Conservation (phyloP, 2,329 filamentous ascomycete species). For the Lojkania enalia region DNA sequence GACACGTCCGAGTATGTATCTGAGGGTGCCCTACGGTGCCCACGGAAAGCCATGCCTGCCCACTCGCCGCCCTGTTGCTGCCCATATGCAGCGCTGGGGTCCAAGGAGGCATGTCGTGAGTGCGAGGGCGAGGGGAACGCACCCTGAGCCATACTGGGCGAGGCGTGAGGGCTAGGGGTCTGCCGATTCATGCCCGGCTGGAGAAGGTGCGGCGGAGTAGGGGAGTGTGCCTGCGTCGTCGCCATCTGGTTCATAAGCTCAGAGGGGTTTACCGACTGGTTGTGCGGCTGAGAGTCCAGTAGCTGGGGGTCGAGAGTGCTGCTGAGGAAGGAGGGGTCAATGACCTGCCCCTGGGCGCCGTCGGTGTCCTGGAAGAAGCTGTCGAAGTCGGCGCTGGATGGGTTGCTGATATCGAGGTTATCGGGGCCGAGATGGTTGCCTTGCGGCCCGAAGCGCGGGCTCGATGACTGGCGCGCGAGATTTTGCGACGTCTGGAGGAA, state of each 20-base stretch:
- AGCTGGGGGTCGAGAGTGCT: conserved; percentile 50
- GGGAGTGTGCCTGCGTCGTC: conserved; percentile 53
- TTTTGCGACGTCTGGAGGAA: conserved; percentile 46
- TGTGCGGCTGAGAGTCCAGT: conserved; percentile 47
- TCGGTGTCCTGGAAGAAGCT: conserved; percentile 61
- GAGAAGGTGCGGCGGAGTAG: conserved; percentile 61
- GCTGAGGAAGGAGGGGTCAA: conserved; percentile 63
- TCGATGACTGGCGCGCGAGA: conserved; percentile 59
- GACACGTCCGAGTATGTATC: conserved; percentile 85
- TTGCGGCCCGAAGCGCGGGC: conserved; percentile 45
- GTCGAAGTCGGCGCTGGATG: conserved; percentile 24
- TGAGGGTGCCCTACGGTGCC: conserved; percentile 84
- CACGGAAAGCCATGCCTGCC: conserved; percentile 68
- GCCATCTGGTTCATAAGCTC: conserved; percentile 57
- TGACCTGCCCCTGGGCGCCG: conserved; percentile 58
- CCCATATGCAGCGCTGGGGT: conserved; percentile 63
- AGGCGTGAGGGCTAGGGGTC: conserved; percentile 56
- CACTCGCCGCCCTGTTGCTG: conserved; percentile 60
- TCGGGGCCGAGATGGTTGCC: conserved; percentile 42
- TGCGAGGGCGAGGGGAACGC: conserved; percentile 57
- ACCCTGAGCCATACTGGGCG: conserved; percentile 58
- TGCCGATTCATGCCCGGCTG: conserved; percentile 58
- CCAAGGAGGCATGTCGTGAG: conserved; percentile 63
- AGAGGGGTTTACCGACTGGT: conserved; percentile 50
- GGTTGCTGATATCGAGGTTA: conserved; percentile 35